Base-by-base conservation (phyloP, 768 basidiomycete genomes). In the Mycena pura region DNA sequence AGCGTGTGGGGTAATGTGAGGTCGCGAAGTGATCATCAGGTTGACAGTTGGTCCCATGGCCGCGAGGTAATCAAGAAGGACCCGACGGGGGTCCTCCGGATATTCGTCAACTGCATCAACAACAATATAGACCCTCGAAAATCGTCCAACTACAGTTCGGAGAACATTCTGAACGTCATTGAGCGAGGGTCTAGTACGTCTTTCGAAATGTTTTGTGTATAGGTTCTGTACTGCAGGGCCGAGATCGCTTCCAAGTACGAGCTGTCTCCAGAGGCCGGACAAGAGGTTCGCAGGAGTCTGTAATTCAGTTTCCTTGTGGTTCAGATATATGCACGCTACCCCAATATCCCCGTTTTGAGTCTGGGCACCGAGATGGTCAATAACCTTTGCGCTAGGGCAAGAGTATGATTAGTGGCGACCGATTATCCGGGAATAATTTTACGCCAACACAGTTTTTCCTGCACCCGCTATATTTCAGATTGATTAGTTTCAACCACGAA, bases 371-470 rank as follows among this genome's bases (percentile, higher is more conserved):
- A 17, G 38, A n/a, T 39, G 15, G 17, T 39, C 15, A 5, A 39
- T n/a, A 7, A 39, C 38, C 38, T 15, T 7, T 9, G 38, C n/a
- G n/a, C n/a, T n/a, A n/a, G n/a, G n/a, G n/a, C n/a, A n/a, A n/a
- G n/a, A n/a, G n/a, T n/a, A n/a, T n/a, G n/a, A n/a, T n/a, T n/a
- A n/a, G n/a, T n/a, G n/a, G n/a, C n/a, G n/a, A n/a, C n/a, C n/a
- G n/a, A n/a, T n/a, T n/a, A n/a, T n/a, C n/a, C n/a, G n/a, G n/a
- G n/a, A n/a, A n/a, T n/a, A n/a, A n/a, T n/a, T n/a, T n/a, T n/a
- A 53, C 51, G 40, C 51, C 3, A 53, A 25, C 10, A 53, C 38
- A 53, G 51, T 53, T 27, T 53, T 53, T 28, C 51, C 51, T 3
- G 51, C 51, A 40, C 51, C 51, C 5, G 51, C 51, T 53, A 29